Evolutionary conservation across 1,284 basidiomycete species (phyloP), one percentile per base, ranked within the genome.

Genomic region (Prillingera fragicola): DNA sequence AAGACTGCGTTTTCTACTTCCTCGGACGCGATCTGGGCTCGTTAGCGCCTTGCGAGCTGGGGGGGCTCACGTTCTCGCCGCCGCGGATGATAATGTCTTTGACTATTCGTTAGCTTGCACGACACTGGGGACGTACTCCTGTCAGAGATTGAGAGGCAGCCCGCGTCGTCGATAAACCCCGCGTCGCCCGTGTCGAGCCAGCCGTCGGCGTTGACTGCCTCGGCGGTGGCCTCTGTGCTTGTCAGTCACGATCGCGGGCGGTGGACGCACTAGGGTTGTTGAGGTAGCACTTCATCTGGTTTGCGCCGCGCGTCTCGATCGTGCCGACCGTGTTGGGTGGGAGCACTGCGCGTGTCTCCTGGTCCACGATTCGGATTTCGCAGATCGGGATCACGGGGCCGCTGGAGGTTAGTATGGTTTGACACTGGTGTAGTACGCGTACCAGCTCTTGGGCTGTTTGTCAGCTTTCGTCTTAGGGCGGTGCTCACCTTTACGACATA

Each of bases 111-210:
- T n/a, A 42, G 33, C 27, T 2, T n/a, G 3, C 18, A 13, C n/a
- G 12, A 8, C 10, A 1, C 6, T 15, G 3, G 3, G 15, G 9
- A 36, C 41, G 8, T n/a, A 48, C 45, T 34, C 8, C 67, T 45
- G 46, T 69, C 67, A 17, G 57, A 52, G 39, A 69, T 63, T 41
- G 56, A 65, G 22, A 69, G 32, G 43, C 59, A 64, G 7, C 60
- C 65, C 3, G 67, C 63, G 9, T 51, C 43, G 42, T 67, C 65
- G 5, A 67, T 29, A 37, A 41, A 58, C 5, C 54, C 67, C 1
- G 56, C 50, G 56, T 69, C 67, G 8, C 67, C 67, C 2, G 67
- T 64, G 48, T 67, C 60, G 12, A 69, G 45, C 67, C 67, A 69
- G 15, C 67, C 65, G 24, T 67, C 62, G 8, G 23, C 17, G 42